These are phyloP conservation scores for Cutaneotrichosporon spelunceum DNA, from an alignment of 1,284 basidiomycete genomes.

Conservation along the genomic window DNA sequence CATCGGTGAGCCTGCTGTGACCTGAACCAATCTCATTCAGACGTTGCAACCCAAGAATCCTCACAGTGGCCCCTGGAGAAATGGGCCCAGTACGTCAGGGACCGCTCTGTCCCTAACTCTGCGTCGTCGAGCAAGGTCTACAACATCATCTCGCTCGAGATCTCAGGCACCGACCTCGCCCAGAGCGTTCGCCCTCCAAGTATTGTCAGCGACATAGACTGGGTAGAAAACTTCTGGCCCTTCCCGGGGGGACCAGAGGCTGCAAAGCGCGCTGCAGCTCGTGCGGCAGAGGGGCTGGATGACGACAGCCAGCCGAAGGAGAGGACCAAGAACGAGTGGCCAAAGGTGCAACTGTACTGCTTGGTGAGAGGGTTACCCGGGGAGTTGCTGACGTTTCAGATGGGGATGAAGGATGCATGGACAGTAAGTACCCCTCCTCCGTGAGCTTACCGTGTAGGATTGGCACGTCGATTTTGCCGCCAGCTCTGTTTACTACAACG, in stretches of 20 bases:
- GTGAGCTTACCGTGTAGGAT: conserved; percentile 58
- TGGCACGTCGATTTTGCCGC: conserved; percentile 97
- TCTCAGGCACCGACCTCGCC: conserved; percentile 71
- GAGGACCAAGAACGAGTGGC: conserved; percentile 56
- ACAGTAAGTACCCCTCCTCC: conserved; percentile 61
- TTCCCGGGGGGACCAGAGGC: conserved; percentile 33
- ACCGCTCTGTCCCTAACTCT: conserved; percentile 17
- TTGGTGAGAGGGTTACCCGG: conserved; percentile 66
- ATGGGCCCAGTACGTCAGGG: conserved; percentile 82
- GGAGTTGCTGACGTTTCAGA: conserved; percentile 37
- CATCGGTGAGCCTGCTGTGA: conserved; percentile 62
- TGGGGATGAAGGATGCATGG: conserved; percentile 63
- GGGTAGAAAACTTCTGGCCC: conserved; percentile 94
- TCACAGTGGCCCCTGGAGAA: conserved; percentile 77
- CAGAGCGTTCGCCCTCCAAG: conserved; percentile 75
- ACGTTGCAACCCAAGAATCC: conserved; percentile 77
- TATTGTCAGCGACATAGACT: conserved; percentile 84
- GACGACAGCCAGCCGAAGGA: conserved; percentile 7
- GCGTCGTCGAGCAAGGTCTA: conserved; percentile 61
- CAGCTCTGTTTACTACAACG: conserved; percentile 90
- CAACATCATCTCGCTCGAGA: conserved; percentile 85
- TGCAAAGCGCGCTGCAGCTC: conserved; percentile 12
- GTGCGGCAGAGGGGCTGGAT: neutral
- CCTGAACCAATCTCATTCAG: conserved; percentile 49
- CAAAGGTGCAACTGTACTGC: conserved; percentile 94